These are phyloP conservation scores for Ceratocystis cubensis DNA, from an alignment of 2,329 filamentous ascomycete species.

Conservation along the genomic window DNA sequence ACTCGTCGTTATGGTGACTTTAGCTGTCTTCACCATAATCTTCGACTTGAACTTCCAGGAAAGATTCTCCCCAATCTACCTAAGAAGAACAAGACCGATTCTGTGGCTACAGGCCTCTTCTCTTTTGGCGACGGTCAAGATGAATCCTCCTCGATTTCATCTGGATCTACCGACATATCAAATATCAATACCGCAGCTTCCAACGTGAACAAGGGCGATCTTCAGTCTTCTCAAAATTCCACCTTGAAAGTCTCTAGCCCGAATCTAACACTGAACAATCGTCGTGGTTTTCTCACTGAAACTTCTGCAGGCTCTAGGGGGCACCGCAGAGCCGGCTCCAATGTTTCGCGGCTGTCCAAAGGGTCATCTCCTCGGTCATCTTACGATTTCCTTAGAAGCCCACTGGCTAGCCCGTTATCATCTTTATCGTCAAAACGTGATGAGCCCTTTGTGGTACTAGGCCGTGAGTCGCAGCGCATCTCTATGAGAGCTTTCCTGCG, in stretches of 20 bases:
- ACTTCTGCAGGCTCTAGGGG: conserved; percentile 20
- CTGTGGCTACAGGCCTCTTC: conserved; percentile 48
- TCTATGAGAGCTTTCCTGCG: conserved; percentile 86
- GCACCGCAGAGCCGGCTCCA: conserved; percentile 25
- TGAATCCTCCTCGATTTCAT: conserved; percentile 70
- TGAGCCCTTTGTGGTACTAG: conserved; percentile 35
- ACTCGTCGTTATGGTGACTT: conserved; percentile 86
- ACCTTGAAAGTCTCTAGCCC: conserved; percentile 5
- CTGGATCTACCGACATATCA: conserved; percentile 55
- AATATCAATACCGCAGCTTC: conserved; percentile 1
- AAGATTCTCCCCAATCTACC: conserved; percentile 79
- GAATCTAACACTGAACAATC: conserved; percentile 1
- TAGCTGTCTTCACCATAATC: conserved; percentile 58
- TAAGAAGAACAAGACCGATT: conserved; percentile 78
- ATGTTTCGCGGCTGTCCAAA: conserved; percentile 13
- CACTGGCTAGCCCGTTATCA: conserved; percentile 17
- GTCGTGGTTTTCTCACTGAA: conserved; percentile 4
- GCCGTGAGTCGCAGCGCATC: conserved; percentile 79
- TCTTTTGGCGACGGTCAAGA: conserved; percentile 50
- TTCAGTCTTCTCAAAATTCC: background rate
- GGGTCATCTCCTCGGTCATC: conserved; percentile 22
- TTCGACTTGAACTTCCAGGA: conserved; percentile 77
- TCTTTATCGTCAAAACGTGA: conserved; percentile 16
- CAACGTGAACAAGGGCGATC: conserved; percentile 8
- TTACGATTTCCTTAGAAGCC: conserved; percentile 17